A percentile compares a stretch with the other conserved stretches of the same genome.
Conservation (phyloP, 1,284 basidiomycete species). For the Rhodotorula sp. region DNA sequence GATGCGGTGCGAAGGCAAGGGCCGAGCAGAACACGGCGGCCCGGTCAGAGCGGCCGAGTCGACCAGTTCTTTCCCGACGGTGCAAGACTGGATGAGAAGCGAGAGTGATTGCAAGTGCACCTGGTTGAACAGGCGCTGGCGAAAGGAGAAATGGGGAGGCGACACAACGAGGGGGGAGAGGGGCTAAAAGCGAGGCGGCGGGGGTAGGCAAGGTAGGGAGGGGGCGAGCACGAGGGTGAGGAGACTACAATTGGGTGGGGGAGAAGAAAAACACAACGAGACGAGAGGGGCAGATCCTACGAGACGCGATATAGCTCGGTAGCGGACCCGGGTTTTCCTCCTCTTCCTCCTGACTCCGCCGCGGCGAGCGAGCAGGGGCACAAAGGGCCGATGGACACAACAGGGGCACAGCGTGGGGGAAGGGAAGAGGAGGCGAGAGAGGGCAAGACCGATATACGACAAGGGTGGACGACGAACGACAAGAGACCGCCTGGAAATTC, state of each 20-base stretch:
- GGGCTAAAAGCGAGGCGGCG: neutral
- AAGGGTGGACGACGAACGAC: neutral
- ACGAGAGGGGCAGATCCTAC: neutral
- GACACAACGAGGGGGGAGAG: neutral
- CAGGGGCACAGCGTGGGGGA: neutral
- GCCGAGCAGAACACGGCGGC: too few relatives aligned
- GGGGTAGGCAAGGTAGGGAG: neutral
- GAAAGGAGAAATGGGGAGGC: neutral
- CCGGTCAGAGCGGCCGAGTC: neutral
- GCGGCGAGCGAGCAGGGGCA: neutral
- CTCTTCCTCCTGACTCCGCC: neutral
- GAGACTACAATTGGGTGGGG: neutral
- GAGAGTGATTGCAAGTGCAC: neutral
- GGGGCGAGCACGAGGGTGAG: neutral
- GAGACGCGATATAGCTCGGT: constrained; percentile 1
- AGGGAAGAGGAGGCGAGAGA: neutral
- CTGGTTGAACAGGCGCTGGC: neutral
- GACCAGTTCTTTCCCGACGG: neutral
- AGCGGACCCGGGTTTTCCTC: neutral
- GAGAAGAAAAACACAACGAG: neutral
- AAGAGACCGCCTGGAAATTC: neutral
- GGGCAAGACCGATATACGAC: neutral
- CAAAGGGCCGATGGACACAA: too few relatives aligned
- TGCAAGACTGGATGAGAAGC: neutral
- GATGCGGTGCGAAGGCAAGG: too few relatives aligned